Percentiles rank a stretch among this genome's conserved stretches.
Evolutionary conservation across 495 filamentous ascomycete species (phyloP).

Genomic region (Lophiostoma macrostomum): DNA sequence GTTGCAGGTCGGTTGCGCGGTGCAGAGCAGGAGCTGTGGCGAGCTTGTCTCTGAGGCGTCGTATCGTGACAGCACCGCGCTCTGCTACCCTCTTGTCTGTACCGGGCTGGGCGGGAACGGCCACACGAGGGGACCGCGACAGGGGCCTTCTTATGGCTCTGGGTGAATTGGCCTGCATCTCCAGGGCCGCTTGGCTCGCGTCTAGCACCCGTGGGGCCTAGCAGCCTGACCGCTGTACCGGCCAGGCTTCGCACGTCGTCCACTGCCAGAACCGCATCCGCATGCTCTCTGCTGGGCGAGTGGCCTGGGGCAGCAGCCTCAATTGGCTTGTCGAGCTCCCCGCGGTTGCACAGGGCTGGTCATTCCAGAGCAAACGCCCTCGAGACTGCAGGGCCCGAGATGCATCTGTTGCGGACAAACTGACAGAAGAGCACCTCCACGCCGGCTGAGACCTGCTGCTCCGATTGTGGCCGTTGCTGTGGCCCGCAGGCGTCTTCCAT

Average conservation of each 20-base stretch:
- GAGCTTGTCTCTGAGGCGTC: too few relatives aligned
- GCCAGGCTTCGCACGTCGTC: slow-evolving; percentile 1
- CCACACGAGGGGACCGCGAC: slow-evolving; percentile 15
- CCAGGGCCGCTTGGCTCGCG: slow-evolving; percentile 1
- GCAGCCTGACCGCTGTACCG: slow-evolving; percentile 3
- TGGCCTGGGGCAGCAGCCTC: background rate
- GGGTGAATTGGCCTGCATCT: slow-evolving; percentile 22
- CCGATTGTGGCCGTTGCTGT: too few relatives aligned
- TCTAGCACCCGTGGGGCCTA: slow-evolving; percentile 15
- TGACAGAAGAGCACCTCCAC: too few relatives aligned
- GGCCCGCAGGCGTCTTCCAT: too few relatives aligned
- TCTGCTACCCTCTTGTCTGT: too few relatives aligned
- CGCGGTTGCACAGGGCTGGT: too few relatives aligned
- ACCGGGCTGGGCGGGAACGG: background rate
- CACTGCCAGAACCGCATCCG: slow-evolving; percentile 1
- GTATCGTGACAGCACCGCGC: too few relatives aligned
- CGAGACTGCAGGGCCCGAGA: too few relatives aligned
- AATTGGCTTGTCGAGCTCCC: background rate
- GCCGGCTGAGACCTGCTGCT: too few relatives aligned
- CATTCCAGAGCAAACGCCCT: too few relatives aligned
- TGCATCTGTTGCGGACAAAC: too few relatives aligned
- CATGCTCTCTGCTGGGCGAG: slow-evolving; percentile 1
- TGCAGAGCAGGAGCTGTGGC: background rate
- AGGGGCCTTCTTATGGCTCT: slow-evolving; percentile 21
- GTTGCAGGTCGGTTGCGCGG: background rate